A percentile compares a stretch with the other conserved stretches of the same genome.
These are phyloP conservation scores for Metschnikowia gelsemii DNA, from an alignment of 805 yeast genomes.

Conservation along the genomic window DNA sequence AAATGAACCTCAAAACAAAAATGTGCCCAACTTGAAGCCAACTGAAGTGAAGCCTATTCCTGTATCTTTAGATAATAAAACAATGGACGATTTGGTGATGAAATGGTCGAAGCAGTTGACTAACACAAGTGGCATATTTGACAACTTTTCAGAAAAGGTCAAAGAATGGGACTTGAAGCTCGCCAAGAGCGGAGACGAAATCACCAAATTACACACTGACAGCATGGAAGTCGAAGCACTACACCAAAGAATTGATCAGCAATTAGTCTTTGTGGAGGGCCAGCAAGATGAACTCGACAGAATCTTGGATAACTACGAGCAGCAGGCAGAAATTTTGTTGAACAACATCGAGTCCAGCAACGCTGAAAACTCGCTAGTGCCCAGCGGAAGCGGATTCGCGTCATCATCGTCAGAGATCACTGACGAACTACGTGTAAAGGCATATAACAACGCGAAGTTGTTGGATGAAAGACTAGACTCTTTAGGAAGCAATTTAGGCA, in stretches of 20 bases:
- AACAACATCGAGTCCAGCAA: constrained; percentile 35
- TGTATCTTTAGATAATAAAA: constrained; percentile 81
- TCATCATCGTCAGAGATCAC: constrained; percentile 46
- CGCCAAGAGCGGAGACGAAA: constrained; percentile 82
- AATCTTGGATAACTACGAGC: constrained; percentile 79
- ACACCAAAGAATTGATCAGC: constrained; percentile 84
- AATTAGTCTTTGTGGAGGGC: constrained; percentile 77
- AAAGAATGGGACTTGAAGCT: constrained; percentile 83
- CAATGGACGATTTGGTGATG: constrained; percentile 86
- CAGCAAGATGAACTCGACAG: constrained; percentile 91
- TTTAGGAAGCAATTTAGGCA: constrained; percentile 71
- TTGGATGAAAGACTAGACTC: constrained; percentile 78
- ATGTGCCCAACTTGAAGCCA: constrained; percentile 39
- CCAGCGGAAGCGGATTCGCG: constrained; percentile 8
- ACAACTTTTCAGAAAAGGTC: constrained; percentile 68
- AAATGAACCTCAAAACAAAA: constrained; percentile 19
- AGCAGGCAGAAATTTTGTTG: constrained; percentile 57
- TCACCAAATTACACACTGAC: constrained; percentile 72
- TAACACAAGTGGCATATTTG: constrained; percentile 70
- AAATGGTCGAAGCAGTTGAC: constrained; percentile 91
- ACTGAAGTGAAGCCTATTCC: constrained; percentile 65
- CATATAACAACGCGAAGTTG: constrained; percentile 82
- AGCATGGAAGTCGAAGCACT: constrained; percentile 80
- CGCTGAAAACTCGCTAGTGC: constrained; percentile 12
- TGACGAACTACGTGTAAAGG: constrained; percentile 86